Conservation (phyloP, 495 filamentous ascomycete species). For the Hyaloscypha variabilis region DNA sequence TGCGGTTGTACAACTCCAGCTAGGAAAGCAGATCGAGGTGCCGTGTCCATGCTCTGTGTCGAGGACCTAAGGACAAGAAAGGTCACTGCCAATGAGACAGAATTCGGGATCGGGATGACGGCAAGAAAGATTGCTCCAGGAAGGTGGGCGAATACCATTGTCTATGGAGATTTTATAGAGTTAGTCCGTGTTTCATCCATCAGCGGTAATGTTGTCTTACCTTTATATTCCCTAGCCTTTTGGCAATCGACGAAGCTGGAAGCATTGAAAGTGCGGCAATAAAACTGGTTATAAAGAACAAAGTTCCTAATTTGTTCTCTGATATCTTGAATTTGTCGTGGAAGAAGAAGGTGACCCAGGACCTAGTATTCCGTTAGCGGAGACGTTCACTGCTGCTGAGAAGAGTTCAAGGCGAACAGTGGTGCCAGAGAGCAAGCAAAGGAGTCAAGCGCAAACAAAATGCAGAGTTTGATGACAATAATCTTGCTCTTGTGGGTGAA, state of each 20-base stretch:
- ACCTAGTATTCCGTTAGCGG: conserved; percentile 35
- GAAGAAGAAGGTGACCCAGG: conserved; percentile 79
- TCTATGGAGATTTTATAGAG: conserved; percentile 39
- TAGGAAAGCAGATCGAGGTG: conserved; percentile 78
- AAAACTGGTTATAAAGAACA: conserved; percentile 68
- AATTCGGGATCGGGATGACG: conserved; percentile 63
- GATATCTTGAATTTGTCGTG: conserved; percentile 70
- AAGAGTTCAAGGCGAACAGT: conserved; percentile 45
- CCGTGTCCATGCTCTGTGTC: conserved; percentile 78
- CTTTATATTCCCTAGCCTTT: conserved; percentile 58
- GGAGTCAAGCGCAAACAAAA: conserved; percentile 76
- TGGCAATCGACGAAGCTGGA: conserved; percentile 73
- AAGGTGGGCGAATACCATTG: conserved; percentile 87
- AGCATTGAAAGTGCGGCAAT: conserved; percentile 69
- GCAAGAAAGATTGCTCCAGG: conserved; percentile 74
- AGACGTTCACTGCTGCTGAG: neutral
- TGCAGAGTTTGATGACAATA: conserved; percentile 69
- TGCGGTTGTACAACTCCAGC: conserved; percentile 68
- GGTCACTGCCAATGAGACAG: conserved; percentile 55
- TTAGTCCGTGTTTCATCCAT: too few relatives aligned
- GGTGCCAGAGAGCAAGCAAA: conserved; percentile 78
- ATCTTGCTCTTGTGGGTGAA: conserved; percentile 10
- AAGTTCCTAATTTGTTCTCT: conserved; percentile 68
- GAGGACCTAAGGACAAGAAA: conserved; percentile 70
- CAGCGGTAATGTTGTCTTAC: too few relatives aligned